phyloP scores from a whole-genome alignment of 768 basidiomycete species.

The Tubosaeta brunneosetosa region DNA sequence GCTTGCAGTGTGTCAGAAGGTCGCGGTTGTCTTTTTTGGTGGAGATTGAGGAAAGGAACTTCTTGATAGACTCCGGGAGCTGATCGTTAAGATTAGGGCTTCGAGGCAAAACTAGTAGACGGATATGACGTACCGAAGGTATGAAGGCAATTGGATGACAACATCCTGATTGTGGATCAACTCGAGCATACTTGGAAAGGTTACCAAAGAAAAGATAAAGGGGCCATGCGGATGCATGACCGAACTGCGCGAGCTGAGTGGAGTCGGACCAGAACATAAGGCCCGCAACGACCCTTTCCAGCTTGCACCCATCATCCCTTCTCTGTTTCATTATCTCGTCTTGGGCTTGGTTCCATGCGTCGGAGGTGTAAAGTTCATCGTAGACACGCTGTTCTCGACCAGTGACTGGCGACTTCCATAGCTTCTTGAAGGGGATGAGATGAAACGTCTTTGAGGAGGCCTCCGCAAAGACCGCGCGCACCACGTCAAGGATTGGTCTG shows the following conservation, averaged over 20 bases:
- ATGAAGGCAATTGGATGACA: slow-evolving; percentile 24
- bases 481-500: slow-evolving; percentile 9
- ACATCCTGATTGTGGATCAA: no score
- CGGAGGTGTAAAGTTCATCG: background rate
- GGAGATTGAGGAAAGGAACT: background rate
- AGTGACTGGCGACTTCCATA: background rate
- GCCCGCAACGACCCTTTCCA: slow-evolving; percentile 11
- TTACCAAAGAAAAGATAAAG: slow-evolving; percentile 22
- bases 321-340: slow-evolving; percentile 14
- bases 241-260: slow-evolving; percentile 9
- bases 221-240: slow-evolving; percentile 19
- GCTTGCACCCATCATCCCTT: slow-evolving; percentile 5
- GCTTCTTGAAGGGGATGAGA: slow-evolving; percentile 19
- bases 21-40: background rate
- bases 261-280: slow-evolving; percentile 20
- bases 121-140: slow-evolving; percentile 6
- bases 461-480: slow-evolving; percentile 8
- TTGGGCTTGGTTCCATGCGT: background rate
- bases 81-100: background rate
- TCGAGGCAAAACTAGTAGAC: no score
- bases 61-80: background rate
- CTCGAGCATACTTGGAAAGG: slow-evolving; percentile 18
- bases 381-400: background rate
- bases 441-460: slow-evolving; percentile 11
- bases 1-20: slow-evolving; percentile 2